These are phyloP conservation scores for Xenosphaeropsis pyriputrescens DNA, from an alignment of 2,329 filamentous ascomycete genomes.

Conservation along the genomic window DNA sequence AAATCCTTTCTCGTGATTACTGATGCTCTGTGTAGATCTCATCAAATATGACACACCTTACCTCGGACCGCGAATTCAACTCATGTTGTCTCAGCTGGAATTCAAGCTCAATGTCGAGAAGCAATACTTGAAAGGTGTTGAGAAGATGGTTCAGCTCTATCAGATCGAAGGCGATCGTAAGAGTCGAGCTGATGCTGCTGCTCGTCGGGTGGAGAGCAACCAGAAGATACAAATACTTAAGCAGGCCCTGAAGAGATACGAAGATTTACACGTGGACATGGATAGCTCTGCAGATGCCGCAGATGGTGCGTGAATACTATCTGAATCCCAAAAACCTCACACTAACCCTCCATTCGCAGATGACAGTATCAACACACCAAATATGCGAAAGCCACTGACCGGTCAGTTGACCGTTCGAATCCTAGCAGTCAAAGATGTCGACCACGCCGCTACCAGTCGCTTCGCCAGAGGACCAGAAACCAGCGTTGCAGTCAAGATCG, in stretches of 20 bases:
- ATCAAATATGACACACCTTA: slow-evolving; percentile 98
- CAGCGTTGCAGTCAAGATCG: slow-evolving; percentile 91
- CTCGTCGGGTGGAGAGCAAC: slow-evolving; percentile 81
- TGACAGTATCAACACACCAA: slow-evolving; percentile 91
- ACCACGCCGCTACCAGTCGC: slow-evolving; percentile 69
- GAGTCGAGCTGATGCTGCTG: slow-evolving; percentile 85
- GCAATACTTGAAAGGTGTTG: slow-evolving; percentile 96
- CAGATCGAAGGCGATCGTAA: slow-evolving; percentile 95
- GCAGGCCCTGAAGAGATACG: slow-evolving; percentile 91
- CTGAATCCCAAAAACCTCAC: too few species aligned
- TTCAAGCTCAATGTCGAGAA: slow-evolving; percentile 99
- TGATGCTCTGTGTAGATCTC: slow-evolving; percentile 46
- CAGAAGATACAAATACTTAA: slow-evolving; percentile 95
- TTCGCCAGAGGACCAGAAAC: slow-evolving; percentile 90
- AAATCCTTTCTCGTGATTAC: not conserved
- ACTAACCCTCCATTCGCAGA: slow-evolving; percentile 34
- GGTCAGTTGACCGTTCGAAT: slow-evolving; percentile 80
- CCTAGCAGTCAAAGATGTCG: slow-evolving; percentile 82
- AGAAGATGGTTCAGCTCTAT: slow-evolving; percentile 98
- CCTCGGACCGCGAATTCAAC: slow-evolving; percentile 90
- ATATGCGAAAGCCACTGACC: slow-evolving; percentile 88
- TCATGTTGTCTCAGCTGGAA: slow-evolving; percentile 96
- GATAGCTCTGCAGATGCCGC: slow-evolving; percentile 57
- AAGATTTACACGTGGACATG: slow-evolving; percentile 91
- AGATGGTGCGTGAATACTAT: slow-evolving; percentile 49